Conservation (phyloP, 805 yeast species). For the Teunomyces aglyptinius region DNA sequence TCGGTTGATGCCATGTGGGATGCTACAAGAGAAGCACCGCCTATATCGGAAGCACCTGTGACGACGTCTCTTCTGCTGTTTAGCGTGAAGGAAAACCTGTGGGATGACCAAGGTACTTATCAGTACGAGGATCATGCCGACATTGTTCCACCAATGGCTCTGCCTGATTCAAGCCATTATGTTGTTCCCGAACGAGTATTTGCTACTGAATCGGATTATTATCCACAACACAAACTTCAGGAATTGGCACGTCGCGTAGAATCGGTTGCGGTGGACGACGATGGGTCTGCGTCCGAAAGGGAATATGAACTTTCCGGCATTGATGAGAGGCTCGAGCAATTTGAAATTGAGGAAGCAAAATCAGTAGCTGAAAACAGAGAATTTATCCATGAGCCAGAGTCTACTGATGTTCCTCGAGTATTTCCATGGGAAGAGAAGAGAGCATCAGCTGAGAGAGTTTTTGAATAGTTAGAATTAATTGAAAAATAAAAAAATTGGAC, state of each 20-base stretch:
- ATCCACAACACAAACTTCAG: conserved; percentile 25
- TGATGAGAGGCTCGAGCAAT: conserved; percentile 9
- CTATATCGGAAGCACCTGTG: conserved; percentile 14
- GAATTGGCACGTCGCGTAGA: conserved; percentile 1
- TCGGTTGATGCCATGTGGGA: conserved; percentile 39
- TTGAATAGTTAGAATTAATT: conserved; percentile 7
- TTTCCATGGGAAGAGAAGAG: conserved; percentile 38
- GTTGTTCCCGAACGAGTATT: conserved; percentile 30
- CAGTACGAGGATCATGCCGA: not conserved
- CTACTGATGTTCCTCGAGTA: conserved; percentile 19
- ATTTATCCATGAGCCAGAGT: not conserved
- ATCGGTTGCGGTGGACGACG: not conserved
- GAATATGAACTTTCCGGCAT: conserved; percentile 5
- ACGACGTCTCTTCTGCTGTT: not conserved
- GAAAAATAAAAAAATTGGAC: not conserved
- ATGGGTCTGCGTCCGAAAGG: not conserved
- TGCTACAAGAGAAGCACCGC: conserved; percentile 44
- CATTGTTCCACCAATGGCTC: not conserved
- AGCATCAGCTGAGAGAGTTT: conserved; percentile 23
- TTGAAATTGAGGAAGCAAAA: conserved; percentile 10
- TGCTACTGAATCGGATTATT: conserved; percentile 25
- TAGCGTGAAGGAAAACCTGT: conserved; percentile 19
- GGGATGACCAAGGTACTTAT: conserved; percentile 26
- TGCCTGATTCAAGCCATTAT: not conserved
- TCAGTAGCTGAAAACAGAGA: conserved; percentile 5